phyloP scores from a whole-genome alignment of 2,329 filamentous ascomycete genomes.

The Diaporthe eres region DNA sequence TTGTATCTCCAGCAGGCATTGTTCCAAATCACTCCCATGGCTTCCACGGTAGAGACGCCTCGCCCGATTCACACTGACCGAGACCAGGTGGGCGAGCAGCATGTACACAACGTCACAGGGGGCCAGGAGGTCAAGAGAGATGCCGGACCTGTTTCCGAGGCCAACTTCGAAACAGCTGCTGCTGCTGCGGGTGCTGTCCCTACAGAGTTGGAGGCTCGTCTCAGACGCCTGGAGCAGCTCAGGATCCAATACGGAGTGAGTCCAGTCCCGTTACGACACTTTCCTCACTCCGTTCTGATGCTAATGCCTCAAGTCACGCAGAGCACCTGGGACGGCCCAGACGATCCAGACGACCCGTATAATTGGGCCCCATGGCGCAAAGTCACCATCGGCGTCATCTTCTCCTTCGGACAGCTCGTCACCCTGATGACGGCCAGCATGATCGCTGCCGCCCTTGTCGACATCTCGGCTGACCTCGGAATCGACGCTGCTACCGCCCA shows the following conservation, averaged over 20 bases:
- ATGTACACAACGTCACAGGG: neutral
- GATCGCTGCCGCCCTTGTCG: conserved; percentile 52
- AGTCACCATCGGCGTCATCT: conserved; percentile 48
- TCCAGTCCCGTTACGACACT: rapidly evolving
- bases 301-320: neutral
- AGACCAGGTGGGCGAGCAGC: neutral
- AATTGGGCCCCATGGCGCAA: conserved; percentile 43
- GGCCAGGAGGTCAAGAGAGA: neutral
- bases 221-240: conserved; percentile 10
- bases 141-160: no score
- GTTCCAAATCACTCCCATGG: neutral
- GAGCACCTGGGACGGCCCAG: conserved; percentile 40
- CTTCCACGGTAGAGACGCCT: neutral
- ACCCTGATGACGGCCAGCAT: conserved; percentile 55
- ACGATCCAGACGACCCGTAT: conserved; percentile 43
- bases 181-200: neutral
- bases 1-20: neutral
- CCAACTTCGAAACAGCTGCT: neutral
- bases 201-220: neutral
- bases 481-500: conserved; percentile 49
- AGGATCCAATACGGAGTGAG: neutral
- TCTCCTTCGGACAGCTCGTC: conserved; percentile 52
- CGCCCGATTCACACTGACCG: neutral
- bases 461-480: conserved; percentile 50
- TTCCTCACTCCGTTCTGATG: neutral